Evolutionary conservation across 768 basidiomycete genomes (phyloP).

Genomic region (Tremella yokohamensis): DNA sequence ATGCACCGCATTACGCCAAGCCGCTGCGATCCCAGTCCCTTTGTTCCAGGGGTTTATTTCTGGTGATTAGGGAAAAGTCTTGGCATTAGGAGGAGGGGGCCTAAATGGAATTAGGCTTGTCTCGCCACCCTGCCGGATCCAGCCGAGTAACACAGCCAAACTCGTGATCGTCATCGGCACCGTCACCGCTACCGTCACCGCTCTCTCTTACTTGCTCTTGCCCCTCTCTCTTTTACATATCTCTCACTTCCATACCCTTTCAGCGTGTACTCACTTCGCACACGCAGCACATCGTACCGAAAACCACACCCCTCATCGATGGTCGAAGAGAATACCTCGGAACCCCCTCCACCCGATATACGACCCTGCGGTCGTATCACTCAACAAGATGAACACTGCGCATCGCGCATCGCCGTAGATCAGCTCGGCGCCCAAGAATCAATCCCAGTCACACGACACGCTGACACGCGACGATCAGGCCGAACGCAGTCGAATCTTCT

Average conservation of each 20-base stretch:
- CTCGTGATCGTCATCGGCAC: conserved; percentile 4
- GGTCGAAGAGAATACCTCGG: conserved; percentile 25
- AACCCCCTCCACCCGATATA: conserved; percentile 37
- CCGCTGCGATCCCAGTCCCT: too few relatives aligned
- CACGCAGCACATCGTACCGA: not conserved
- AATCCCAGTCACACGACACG: not conserved
- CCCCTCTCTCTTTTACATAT: not conserved
- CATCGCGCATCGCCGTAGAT: not conserved
- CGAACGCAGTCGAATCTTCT: too few relatives aligned
- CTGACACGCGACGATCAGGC: too few relatives aligned
- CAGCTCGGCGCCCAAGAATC: not conserved
- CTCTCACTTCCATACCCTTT: not conserved
- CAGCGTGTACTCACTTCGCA: not conserved
- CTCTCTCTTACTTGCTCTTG: not conserved
- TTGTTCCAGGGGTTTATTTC: too few relatives aligned
- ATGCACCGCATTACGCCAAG: too few relatives aligned
- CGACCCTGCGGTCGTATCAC: conserved; percentile 30
- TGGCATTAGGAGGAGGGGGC: too few relatives aligned
- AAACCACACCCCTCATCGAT: conserved; percentile 9
- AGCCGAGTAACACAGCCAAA: not conserved
- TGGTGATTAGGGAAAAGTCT: too few relatives aligned
- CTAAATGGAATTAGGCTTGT: too few relatives aligned
- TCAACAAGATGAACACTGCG: not conserved
- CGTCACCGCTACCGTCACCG: not conserved
- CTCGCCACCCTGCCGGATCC: too few relatives aligned